These are phyloP conservation scores for Funneliformis mosseae DNA, from an alignment of 192 early-diverging fungal species.

Conservation along the genomic window DNA sequence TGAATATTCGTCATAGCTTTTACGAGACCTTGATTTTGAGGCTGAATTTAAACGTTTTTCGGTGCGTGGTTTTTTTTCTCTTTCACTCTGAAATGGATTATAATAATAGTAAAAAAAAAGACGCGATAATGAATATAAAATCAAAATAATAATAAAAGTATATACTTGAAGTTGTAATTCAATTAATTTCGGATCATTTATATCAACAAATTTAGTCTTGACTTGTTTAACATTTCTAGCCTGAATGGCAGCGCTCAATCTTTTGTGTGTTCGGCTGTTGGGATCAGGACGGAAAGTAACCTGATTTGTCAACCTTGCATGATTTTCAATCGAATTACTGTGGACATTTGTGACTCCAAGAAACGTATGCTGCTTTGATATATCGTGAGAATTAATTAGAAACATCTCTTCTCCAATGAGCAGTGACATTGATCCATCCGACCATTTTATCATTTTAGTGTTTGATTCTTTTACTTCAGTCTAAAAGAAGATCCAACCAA, in stretches of 20 bases:
- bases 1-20: conserved; percentile 44
- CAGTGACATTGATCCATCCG: conserved; percentile 72
- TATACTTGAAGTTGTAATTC: conserved; percentile 55
- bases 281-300: conserved; percentile 70
- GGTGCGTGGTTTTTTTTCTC: conserved; percentile 45
- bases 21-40: conserved; percentile 36
- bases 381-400: conserved; percentile 60
- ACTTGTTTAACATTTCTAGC: conserved; percentile 66
- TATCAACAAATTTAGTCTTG: conserved; percentile 66
- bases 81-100: conserved; percentile 45
- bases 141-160: neutral
- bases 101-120: conserved; percentile 40
- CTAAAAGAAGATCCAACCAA: neutral
- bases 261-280: conserved; percentile 62
- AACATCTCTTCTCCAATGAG: conserved; percentile 75
- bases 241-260: conserved; percentile 66
- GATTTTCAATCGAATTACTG: conserved; percentile 66
- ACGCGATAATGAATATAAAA: conserved; percentile 46
- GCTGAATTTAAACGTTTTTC: conserved; percentile 45
- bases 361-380: conserved; percentile 61
- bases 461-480: conserved; percentile 66
- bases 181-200: conserved; percentile 69
- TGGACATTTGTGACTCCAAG: conserved; percentile 56
- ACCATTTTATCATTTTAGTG: conserved; percentile 77
- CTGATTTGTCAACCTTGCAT: conserved; percentile 58